Conservation (phyloP, 2,329 filamentous ascomycete genomes). For the Xylaria sp. region DNA sequence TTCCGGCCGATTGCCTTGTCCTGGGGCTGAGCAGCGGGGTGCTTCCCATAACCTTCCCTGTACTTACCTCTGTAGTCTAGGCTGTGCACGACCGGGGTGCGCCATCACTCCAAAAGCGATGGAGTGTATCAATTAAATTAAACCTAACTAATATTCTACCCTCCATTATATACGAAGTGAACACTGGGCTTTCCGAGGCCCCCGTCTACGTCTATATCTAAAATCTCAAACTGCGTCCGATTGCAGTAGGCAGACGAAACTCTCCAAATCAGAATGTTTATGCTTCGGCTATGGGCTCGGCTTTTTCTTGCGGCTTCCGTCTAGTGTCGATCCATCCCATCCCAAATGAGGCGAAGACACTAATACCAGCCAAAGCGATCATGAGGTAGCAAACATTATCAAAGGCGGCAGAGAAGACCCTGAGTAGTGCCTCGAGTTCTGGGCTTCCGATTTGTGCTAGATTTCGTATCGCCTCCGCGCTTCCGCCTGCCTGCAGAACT, state of each 20-base stretch:
- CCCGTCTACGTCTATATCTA: no score
- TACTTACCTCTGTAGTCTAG: no score
- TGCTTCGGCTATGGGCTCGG: background rate
- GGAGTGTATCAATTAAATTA: no score
- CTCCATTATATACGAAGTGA: no score
- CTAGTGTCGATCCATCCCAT: slow-evolving; percentile 39
- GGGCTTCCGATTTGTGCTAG: slow-evolving; percentile 36
- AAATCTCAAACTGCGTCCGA: no score
- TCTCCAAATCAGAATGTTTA: slow-evolving; percentile 2
- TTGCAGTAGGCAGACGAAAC: background rate
- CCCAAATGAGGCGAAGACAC: slow-evolving; percentile 35
- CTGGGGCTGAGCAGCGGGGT: slow-evolving; percentile 21
- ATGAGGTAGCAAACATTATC: slow-evolving; percentile 38
- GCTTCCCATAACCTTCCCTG: background rate
- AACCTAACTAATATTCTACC: no score
- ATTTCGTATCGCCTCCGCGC: slow-evolving; percentile 38
- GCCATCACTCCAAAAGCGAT: no score
- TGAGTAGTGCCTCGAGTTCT: slow-evolving; percentile 35
- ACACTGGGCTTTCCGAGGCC: no score
- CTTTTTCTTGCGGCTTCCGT: slow-evolving; percentile 25
- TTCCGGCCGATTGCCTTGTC: slow-evolving; percentile 17
- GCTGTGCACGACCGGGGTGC: no score
- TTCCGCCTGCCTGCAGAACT: slow-evolving; percentile 38
- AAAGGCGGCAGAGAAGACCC: slow-evolving; percentile 35
- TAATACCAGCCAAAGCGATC: slow-evolving; percentile 30